Base-by-base conservation (phyloP, 1,284 basidiomycete species). In the Veloboletus limbatus region DNA sequence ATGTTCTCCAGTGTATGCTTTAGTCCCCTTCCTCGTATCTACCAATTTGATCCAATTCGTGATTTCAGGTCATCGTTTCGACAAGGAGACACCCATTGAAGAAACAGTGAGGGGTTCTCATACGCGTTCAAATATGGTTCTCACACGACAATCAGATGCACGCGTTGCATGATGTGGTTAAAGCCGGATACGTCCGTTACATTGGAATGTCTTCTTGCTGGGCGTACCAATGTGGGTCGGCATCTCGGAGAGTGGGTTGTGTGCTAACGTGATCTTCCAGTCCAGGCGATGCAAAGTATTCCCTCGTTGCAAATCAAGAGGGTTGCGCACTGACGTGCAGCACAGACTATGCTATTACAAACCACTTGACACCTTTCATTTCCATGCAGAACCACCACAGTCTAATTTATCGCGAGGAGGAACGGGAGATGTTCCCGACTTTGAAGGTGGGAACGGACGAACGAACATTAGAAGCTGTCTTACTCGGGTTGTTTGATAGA, bases 1-100 rank as follows among this genome's bases (percentile, higher is more conserved):
- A 88, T 53, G 59, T 88, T 4, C 69, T 85, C 17, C 82, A 83
- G 66, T 82, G 78, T 75, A 41, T 24, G 65, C 21, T n/a, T n/a
- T n/a, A n/a, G n/a, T n/a, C n/a, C n/a, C n/a, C n/a, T n/a, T n/a
- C n/a, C n/a, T n/a, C n/a, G n/a, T n/a, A n/a, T n/a, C n/a, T n/a
- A n/a, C n/a, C n/a, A n/a, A n/a, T n/a, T n/a, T n/a, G n/a, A n/a
- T n/a, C n/a, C 24, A 10, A 27, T 2, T 7, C 8, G n/a, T n/a
- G n/a, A n/a, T n/a, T 22, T 3, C 28, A 67, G 61, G 61, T 26
- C 61, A 63, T 26, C 52, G 62, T 17, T 65, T 66, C 17, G 65
- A 63, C 45, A 33, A 51, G 8, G 65, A 65, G 20, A 63, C 62
- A 2, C 64, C 63, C 5, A 65, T 68, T 0, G 62, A 63, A 40